Percentiles rank a stretch among this genome's conserved stretches.
Evolutionary conservation across 1,139 yeast genomes (phyloP).

Genomic region (Kazachstania sp.): DNA sequence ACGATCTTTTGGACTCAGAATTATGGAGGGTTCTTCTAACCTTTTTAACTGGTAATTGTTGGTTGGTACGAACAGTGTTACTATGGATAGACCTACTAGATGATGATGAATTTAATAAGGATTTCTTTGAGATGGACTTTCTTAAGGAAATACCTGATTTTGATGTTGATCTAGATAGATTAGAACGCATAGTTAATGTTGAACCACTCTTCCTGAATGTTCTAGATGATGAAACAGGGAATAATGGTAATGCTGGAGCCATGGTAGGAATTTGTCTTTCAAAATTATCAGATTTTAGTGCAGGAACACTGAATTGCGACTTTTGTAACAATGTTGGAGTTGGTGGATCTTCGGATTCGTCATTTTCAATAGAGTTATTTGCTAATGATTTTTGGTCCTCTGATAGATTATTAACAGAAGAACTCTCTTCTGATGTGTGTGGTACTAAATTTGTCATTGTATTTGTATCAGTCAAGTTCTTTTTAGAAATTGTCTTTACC

Average conservation of each 20-base stretch:
- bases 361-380: neutral
- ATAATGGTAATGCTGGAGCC: slow-evolving; percentile 18
- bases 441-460: neutral
- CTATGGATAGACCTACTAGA: slow-evolving; percentile 5
- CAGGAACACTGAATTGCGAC: slow-evolving; percentile 27
- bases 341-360: slow-evolving; percentile 6
- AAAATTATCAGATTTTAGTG: slow-evolving; percentile 11
- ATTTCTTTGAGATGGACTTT: slow-evolving; percentile 6
- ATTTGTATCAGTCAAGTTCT: neutral
- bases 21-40: slow-evolving; percentile 22
- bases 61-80: neutral
- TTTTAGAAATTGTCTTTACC: slow-evolving; percentile 6
- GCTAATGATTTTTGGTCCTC: neutral
- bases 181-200: slow-evolving; percentile 12
- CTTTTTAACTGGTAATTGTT: neutral
- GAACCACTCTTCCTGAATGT: slow-evolving; percentile 23
- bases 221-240: slow-evolving; percentile 25
- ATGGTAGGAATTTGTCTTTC: slow-evolving; percentile 8
- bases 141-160: slow-evolving; percentile 11
- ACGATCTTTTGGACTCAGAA: slow-evolving; percentile 28
- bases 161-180: slow-evolving; percentile 2
- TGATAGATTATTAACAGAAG: neutral
- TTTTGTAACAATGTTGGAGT: slow-evolving; percentile 27
- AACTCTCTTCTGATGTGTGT: neutral
- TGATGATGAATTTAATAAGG: slow-evolving; percentile 9